Conservation (phyloP, 2,329 filamentous ascomycete genomes). For the Pseudocercospora fijiensis region DNA sequence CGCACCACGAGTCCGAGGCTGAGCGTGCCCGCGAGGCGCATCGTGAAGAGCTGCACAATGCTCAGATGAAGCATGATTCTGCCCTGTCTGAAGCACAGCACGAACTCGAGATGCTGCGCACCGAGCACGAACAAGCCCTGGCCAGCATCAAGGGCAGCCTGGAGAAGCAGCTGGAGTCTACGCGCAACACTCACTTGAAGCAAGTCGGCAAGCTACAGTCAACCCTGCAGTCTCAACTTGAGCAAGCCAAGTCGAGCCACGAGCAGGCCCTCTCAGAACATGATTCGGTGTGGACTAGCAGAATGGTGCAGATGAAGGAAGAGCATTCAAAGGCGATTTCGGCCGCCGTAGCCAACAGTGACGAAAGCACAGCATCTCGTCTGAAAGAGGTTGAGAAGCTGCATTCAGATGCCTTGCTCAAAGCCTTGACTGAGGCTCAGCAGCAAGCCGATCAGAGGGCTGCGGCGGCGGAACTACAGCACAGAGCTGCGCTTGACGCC, state of each 20-base stretch:
- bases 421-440: conserved; percentile 20
- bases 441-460: conserved; percentile 22
- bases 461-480: conserved; percentile 19
- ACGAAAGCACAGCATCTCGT: conserved; percentile 17
- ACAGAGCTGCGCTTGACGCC: conserved; percentile 25
- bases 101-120: conserved; percentile 20
- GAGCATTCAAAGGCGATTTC: conserved; percentile 25
- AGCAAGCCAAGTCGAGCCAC: conserved; percentile 20
- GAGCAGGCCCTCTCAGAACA: conserved; percentile 22
- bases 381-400: conserved; percentile 16
- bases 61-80: conserved; percentile 17
- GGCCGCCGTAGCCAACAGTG: conserved; percentile 19
- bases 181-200: conserved; percentile 5
- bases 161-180: conserved; percentile 10
- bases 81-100: conserved; percentile 15
- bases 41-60: conserved; percentile 13
- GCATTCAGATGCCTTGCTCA: conserved; percentile 17
- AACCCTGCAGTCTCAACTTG: conserved; percentile 15
- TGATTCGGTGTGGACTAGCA: conserved; percentile 26
- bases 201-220: conserved; percentile 15
- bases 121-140: conserved; percentile 21
- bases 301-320: conserved; percentile 23
- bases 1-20: conserved; percentile 8
- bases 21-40: conserved; percentile 9
- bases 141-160: conserved; percentile 13